A percentile compares a stretch with the other conserved stretches of the same genome.
Evolutionary conservation across 768 basidiomycete species (phyloP).

Genomic region (Rhodotorula sphaerocarpa): DNA sequence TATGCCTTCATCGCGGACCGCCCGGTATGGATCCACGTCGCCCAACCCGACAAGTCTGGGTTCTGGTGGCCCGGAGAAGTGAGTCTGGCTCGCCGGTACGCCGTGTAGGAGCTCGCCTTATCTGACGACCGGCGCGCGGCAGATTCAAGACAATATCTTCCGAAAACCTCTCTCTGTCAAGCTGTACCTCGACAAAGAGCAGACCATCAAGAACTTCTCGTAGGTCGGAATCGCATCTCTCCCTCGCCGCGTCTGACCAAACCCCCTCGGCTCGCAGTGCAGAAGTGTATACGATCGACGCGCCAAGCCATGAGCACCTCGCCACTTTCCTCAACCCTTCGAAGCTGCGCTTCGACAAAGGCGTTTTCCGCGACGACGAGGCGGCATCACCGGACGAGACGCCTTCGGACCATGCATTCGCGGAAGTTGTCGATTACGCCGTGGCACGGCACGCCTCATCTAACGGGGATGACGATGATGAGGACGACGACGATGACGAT

Average conservation of each 20-base stretch:
- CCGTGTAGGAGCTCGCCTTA: fast-evolving
- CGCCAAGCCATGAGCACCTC: neutral
- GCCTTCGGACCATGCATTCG: slow-evolving; percentile 1
- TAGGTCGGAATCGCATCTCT: neutral
- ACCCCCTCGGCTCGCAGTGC: neutral
- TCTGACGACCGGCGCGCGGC: neutral
- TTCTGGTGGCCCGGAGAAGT: slow-evolving; percentile 26
- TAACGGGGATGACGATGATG: neutral
- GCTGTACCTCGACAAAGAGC: slow-evolving; percentile 5
- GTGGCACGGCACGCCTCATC: neutral
- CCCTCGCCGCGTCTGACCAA: neutral
- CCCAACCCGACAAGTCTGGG: neutral
- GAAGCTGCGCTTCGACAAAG: slow-evolving; percentile 13
- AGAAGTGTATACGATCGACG: neutral
- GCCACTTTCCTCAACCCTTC: slow-evolving; percentile 2
- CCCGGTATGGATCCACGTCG: slow-evolving; percentile 17
- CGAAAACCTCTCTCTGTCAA: slow-evolving; percentile 5
- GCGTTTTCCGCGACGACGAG: slow-evolving; percentile 11
- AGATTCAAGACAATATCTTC: neutral
- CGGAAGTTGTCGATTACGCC: neutral
- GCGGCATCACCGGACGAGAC: neutral
- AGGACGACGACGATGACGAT: slow-evolving; percentile 5
- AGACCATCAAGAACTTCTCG: neutral
- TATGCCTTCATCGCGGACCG: neutral
- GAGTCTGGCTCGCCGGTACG: neutral